Evolutionary conservation across 192 early-diverging fungal genomes (phyloP).

Genomic region (Podila epicladia): DNA sequence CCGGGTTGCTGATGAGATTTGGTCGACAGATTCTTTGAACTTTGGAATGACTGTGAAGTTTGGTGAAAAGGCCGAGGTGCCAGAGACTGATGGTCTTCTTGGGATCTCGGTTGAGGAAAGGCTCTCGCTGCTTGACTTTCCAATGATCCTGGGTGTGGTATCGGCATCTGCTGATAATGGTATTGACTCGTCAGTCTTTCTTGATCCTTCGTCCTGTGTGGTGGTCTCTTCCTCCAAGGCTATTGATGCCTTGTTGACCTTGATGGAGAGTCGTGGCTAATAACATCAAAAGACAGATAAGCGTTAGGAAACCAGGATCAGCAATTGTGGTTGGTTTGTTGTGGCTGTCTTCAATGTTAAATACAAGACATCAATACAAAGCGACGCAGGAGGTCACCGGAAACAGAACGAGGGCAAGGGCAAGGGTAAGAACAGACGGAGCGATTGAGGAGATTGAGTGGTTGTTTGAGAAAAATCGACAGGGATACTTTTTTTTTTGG

Average conservation of each 20-base stretch:
- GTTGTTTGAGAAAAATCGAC: no score
- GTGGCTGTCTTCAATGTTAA: no score
- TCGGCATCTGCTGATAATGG: neutral
- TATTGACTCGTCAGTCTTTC: neutral
- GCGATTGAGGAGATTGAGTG: no score
- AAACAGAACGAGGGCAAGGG: no score
- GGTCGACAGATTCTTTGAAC: constrained; percentile 31
- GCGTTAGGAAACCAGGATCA: no score
- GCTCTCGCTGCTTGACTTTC: constrained; percentile 1
- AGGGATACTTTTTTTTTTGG: no score
- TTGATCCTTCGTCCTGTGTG: neutral
- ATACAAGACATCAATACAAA: no score
- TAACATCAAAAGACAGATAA: neutral
- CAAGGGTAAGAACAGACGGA: no score
- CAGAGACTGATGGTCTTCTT: neutral
- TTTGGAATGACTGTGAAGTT: constrained; percentile 21
- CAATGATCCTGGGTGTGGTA: neutral
- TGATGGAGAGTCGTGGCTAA: constrained; percentile 3
- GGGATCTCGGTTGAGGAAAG: neutral
- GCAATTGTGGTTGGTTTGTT: no score
- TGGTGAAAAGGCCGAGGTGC: neutral
- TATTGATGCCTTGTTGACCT: constrained; percentile 1
- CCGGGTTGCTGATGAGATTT: constrained; percentile 37
- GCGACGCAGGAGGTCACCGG: no score
- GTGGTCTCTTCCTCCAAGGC: neutral